Percentiles rank a stretch among this genome's conserved stretches.
phyloP scores from a whole-genome alignment of 106 monocot species.

The Dendrobium huoshanense region DNA sequence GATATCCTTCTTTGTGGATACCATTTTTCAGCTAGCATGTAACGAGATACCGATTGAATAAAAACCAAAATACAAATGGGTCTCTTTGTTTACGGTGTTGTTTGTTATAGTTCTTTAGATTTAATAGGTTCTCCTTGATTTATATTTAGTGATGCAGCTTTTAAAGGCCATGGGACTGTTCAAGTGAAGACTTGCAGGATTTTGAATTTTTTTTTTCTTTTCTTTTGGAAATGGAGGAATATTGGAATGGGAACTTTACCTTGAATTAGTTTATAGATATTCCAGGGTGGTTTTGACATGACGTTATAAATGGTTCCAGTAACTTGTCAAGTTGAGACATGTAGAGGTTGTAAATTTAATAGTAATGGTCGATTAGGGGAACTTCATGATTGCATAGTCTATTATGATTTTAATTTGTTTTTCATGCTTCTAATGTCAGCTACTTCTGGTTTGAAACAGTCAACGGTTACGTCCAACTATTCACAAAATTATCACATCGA shows the following conservation, averaged over 20 bases:
- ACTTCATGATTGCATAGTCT: not conserved
- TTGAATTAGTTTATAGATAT: not conserved
- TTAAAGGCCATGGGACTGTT: too few relatives aligned
- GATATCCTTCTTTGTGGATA: not conserved
- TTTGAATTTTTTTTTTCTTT: not conserved
- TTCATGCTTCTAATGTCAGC: conserved; percentile 4
- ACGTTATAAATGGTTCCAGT: not conserved
- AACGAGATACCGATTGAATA: not conserved
- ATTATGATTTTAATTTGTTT: conserved; percentile 2
- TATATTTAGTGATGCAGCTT: not conserved
- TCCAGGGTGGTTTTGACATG: not conserved
- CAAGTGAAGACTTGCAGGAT: too few relatives aligned
- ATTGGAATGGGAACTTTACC: not conserved
- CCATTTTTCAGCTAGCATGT: not conserved
- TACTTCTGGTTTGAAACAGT: conserved; percentile 32
- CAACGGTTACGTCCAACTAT: conserved; percentile 87
- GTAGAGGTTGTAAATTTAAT: not conserved
- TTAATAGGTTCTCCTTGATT: not conserved
- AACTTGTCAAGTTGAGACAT: not conserved
- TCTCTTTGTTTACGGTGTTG: not conserved
- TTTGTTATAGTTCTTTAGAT: not conserved
- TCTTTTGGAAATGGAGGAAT: not conserved
- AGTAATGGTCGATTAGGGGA: not conserved
- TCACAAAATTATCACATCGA: conserved; percentile 85
- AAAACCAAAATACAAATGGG: not conserved